Base-by-base conservation (phyloP, 2,329 filamentous ascomycete species). In the Colletotrichum caudatum region DNA sequence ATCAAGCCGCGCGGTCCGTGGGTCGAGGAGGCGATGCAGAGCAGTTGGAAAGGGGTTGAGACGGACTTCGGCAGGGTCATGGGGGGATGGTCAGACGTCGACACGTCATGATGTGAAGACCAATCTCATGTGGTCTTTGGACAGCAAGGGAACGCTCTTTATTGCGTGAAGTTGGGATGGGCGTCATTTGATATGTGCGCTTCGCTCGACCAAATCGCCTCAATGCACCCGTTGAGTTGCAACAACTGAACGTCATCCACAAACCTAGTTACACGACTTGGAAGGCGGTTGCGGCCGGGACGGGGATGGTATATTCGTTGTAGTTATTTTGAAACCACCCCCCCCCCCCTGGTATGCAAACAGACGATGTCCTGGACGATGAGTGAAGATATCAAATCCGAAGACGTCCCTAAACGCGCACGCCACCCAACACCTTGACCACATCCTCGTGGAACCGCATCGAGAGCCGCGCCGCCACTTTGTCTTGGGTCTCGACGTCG, bases 391-490 rank as follows among this genome's bases (percentile, higher is more conserved):
- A 16, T 39, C 16, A 2, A 4, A 33, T 37, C 7, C 5, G 5
- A 33, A 50, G 33, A 18, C 59, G 29, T 20, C 7, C 29, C 29
- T 74, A 84, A 5, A 84, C 78, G 7, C 78, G 75, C 29, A 84
- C 76, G 1, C 78, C 77, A 1, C 80, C 82, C 26, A 86, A 74
- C 54, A 75, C 80, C 74, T 84, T 84, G 29, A 86, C 84, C 8
- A 86, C 83, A 2, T 83, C 77, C 61, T 85, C 82, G 70, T 84
- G 83, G 54, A 84, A 84, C 2, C 73, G 77, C 76, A 81, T 79
- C 5, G 81, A 83, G 44, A 85, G 73, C 53, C 76, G 78, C 35
- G 81, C 80, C 0, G 81, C 84, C 5, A 83, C 82, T 12, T 78
- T 77, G 35, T 82, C 80, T 20, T 78, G 76, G 7, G 80, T 84